Conservation (phyloP, 2,329 filamentous ascomycete species). For the Alternaria brassicae region DNA sequence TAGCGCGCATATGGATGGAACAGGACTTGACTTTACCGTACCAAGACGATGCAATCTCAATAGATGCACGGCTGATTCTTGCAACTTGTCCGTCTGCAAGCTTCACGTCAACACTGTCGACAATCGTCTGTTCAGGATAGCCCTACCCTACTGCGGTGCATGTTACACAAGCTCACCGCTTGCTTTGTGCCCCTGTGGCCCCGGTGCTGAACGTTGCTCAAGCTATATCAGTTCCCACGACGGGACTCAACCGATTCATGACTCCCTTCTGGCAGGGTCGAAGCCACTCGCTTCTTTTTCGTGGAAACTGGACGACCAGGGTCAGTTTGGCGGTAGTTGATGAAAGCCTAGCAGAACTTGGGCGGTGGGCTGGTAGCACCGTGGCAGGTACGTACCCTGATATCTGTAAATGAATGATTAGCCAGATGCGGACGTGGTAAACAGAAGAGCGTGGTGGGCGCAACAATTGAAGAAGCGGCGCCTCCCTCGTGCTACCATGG, state of each 20-base stretch:
- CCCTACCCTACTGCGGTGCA: slow-evolving; percentile 1
- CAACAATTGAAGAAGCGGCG: slow-evolving; percentile 19
- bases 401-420: slow-evolving; percentile 12
- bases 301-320: slow-evolving; percentile 1
- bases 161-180: slow-evolving; percentile 38
- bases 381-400: slow-evolving; percentile 26
- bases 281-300: neutral
- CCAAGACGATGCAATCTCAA: neutral
- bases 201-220: slow-evolving; percentile 26
- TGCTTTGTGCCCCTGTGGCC: slow-evolving; percentile 22
- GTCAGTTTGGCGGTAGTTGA: slow-evolving; percentile 11
- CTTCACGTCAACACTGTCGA: neutral
- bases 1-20: neutral
- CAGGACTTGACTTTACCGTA: neutral
- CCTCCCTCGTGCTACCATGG: slow-evolving; percentile 29
- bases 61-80: neutral
- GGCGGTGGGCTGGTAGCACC: slow-evolving; percentile 37
- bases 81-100: neutral
- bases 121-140: neutral
- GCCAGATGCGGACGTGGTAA: slow-evolving; percentile 11
- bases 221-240: slow-evolving; percentile 18
- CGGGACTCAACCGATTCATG: slow-evolving; percentile 37
- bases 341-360: slow-evolving; percentile 21
- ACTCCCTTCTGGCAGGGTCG: neutral
- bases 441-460: slow-evolving; percentile 26